phyloP scores from a whole-genome alignment of 2,329 filamentous ascomycete genomes.

The Cercospora citrullina region DNA sequence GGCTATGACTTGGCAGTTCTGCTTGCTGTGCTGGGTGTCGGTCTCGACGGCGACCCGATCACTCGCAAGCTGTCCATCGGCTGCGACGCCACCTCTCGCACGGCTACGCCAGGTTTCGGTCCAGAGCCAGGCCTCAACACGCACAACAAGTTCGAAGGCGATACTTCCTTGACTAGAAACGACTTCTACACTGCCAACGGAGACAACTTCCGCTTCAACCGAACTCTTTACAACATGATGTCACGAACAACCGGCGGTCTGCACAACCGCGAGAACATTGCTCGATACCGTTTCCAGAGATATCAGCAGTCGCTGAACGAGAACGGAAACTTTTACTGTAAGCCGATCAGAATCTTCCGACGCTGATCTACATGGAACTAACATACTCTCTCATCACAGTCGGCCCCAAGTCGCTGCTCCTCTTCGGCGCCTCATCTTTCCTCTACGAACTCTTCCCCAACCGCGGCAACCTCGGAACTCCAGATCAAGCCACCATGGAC shows the following conservation, averaged over 20 bases:
- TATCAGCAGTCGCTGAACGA: constrained; percentile 43
- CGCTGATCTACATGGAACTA: too few relatives aligned
- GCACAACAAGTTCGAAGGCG: constrained; percentile 49
- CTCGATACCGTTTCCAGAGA: constrained; percentile 44
- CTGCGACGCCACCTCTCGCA: constrained; percentile 48
- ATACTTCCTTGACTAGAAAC: constrained; percentile 46
- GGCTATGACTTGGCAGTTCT: constrained; percentile 46
- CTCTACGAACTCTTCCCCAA: constrained; percentile 47
- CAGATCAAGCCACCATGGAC: constrained; percentile 23
- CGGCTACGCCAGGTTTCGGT: constrained; percentile 39
- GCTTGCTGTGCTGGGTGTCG: constrained; percentile 45
- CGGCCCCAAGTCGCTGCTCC: constrained; percentile 42
- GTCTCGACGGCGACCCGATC: constrained; percentile 44
- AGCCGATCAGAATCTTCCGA: background rate
- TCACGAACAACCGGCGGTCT: constrained; percentile 36
- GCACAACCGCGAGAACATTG: constrained; percentile 43
- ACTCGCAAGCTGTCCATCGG: constrained; percentile 48
- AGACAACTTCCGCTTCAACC: constrained; percentile 46
- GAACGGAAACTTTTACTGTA: constrained; percentile 46
- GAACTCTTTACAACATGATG: constrained; percentile 45
- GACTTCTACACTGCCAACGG: constrained; percentile 43
- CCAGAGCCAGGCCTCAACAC: constrained; percentile 46
- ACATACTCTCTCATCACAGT: constrained; percentile 22
- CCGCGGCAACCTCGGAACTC: constrained; percentile 19
- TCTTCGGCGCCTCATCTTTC: constrained; percentile 48